Base-by-base conservation (phyloP, 306 rosid genomes). In the Fragaria nilgerrensis region DNA sequence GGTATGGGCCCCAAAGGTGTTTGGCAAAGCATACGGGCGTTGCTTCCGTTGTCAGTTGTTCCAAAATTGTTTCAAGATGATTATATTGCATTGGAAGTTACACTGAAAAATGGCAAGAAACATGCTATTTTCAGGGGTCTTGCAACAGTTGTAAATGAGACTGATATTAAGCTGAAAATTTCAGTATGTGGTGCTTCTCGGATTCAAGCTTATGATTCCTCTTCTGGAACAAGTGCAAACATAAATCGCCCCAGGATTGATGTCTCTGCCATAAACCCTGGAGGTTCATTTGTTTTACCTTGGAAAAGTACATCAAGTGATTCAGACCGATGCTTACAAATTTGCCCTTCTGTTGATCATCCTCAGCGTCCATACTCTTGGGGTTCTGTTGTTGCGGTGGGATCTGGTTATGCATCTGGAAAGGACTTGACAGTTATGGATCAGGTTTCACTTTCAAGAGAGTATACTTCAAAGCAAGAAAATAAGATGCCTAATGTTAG, bases 71-170 rank as follows among this genome's bases (percentile, higher is more conserved):
- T 95, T 64, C 82, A 86, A 41, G 85, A 88, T 67, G 90, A 89
- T 68, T 91, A 81, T 84, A 72, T 95, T 70, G 97, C 92, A 20
- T 78, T 92, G 97, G 97, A 95, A 80, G 97, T 95, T 77, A 84
- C 78, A 72, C 86, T 90, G 95, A 95, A 85, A 86, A 92, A 92
- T 86, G 97, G 99, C 77, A 95, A 87, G 89, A 95, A 95, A 68
- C 93, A 95, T 87, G 99, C 81, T 53, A 84, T 89, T 74, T 88
- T 95, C 83, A 87, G 99, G 82, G 89, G 99, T 86, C 97, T 92
- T 77, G 91, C 89, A 45, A 91, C 89, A 23, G 86, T 92, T 36
- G 88, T 89, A 77, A 95, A 95, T 86, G 99, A 95, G 77, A 88
- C 97, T 37, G 89, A 92, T 87, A 77, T 90, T 76, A 74, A 71